Evolutionary conservation across 257 asterid genomes (phyloP).

Genomic region (Euphrasia confusa): DNA sequence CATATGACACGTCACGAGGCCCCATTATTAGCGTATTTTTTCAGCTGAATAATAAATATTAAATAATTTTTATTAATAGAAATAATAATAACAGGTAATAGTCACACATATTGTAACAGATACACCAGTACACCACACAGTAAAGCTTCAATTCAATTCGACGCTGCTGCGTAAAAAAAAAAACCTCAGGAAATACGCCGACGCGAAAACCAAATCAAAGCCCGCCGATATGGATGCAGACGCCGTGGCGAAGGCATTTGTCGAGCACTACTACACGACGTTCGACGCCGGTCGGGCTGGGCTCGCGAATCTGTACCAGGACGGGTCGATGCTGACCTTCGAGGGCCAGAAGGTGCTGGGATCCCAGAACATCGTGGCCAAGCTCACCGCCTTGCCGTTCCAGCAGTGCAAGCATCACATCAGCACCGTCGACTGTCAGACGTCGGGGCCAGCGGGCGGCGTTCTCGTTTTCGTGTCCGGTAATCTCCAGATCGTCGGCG

Average conservation of each 20-base stretch:
- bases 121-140: too few species aligned
- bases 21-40: conserved; percentile 30
- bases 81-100: not conserved
- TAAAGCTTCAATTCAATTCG: conserved; percentile 7
- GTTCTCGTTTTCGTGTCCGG: conserved; percentile 62
- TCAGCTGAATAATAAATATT: conserved; percentile 20
- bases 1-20: conserved; percentile 15
- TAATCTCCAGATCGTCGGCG: conserved; percentile 50
- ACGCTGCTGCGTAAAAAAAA: conserved; percentile 12
- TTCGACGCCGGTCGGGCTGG: conserved; percentile 55
- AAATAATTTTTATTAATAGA: not conserved
- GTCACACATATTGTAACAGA: not conserved
- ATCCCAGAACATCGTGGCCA: conserved; percentile 44
- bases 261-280: conserved; percentile 61
- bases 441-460: conserved; percentile 59
- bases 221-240: conserved; percentile 50
- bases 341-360: conserved; percentile 62
- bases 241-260: conserved; percentile 56
- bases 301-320: conserved; percentile 49
- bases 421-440: conserved; percentile 53
- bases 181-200: conserved; percentile 12
- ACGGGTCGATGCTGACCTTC: conserved; percentile 51
- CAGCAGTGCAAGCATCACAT: conserved; percentile 59
- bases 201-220: conserved; percentile 24
- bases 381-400: conserved; percentile 49